Base-by-base conservation (phyloP, 768 basidiomycete genomes). In the Ramaria sp. region DNA sequence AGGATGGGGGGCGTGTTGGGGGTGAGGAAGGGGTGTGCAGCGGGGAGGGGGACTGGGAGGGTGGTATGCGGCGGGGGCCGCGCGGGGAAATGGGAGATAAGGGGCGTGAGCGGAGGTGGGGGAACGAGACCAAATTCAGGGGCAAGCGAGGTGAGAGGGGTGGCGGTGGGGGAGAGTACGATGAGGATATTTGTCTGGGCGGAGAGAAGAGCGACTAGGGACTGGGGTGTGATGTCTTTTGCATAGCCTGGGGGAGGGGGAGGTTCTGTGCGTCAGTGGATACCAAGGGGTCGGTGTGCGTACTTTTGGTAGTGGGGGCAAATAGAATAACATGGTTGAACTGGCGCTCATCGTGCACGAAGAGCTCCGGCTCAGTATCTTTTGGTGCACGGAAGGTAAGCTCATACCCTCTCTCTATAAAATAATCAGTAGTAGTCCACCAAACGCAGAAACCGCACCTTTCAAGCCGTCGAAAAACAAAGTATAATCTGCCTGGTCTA, bases 81-180 rank as follows among this genome's bases (percentile, higher is more conserved):
- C 65, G 81, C 77, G 24, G 84, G 83, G 74, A 92, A 90, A 69
- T 95, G 89, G 3, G 93, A 94, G 60, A 95, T 66, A 50, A 96
- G 78, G 1, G 86, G 84, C 0, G 85, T 86, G 1, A 84, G 84
- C 1, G 91, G 87, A 5, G 91, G 90, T 17, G 89, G 88, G 24
- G 91, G 84, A 53, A 91, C 80, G 56, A 98, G 77, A 38, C 88
- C 88, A 75, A 98, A 98, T 73, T 99, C 96, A 50, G 90, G 69
- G 0, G 92, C 90, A 54, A 95, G 79, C 12, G 86, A 80, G 12
- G 82, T 76, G 10, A 94, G 73, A 42, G 88, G 74, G 2, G 83
- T 84, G 70, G 86, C 79, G 71, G 80, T 84, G 63, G 86, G 73
- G 1, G 89, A 86, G 59, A 95, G 79, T 2, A 86, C 81, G 62